These are phyloP conservation scores for Xylaria multiplex DNA, from an alignment of 2,329 filamentous ascomycete genomes.

Conservation along the genomic window DNA sequence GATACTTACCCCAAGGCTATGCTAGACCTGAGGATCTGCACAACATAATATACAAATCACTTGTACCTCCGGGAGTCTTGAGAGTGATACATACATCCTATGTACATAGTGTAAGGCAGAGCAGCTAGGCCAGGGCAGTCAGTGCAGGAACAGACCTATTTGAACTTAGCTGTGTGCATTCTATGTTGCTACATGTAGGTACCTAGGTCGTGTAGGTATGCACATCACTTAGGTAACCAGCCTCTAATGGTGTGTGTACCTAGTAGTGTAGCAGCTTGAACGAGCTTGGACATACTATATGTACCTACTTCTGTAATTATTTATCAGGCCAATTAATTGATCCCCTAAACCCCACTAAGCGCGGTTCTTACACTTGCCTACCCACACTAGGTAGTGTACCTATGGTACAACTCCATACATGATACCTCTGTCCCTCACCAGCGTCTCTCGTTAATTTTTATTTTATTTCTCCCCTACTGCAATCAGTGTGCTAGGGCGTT, in stretches of 20 bases:
- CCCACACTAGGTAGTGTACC: background rate
- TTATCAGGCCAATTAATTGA: conserved; percentile 18
- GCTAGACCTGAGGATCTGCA: conserved; percentile 27
- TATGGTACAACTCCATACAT: background rate
- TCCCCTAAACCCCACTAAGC: conserved; percentile 4
- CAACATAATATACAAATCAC: conserved; percentile 4
- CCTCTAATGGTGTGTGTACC: background rate
- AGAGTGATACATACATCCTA: background rate
- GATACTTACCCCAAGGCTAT: conserved; percentile 13
- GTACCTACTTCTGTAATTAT: conserved; percentile 10
- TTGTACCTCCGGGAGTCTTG: conserved; percentile 21
- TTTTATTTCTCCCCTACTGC: too few species aligned
- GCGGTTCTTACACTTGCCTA: conserved; percentile 4
- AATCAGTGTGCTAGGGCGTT: too few species aligned
- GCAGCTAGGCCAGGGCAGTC: background rate
- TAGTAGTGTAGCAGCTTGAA: background rate
- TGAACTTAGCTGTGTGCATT: background rate
- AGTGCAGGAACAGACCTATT: conserved; percentile 13
- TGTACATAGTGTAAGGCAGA: background rate
- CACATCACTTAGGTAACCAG: background rate
- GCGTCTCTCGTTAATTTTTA: conserved; percentile 1
- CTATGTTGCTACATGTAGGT: background rate
- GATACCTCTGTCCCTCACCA: background rate
- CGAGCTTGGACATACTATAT: background rate
- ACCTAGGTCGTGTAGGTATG: too few species aligned